Evolutionary conservation across 768 basidiomycete species (phyloP).

Genomic region (Tylopilus balloui): DNA sequence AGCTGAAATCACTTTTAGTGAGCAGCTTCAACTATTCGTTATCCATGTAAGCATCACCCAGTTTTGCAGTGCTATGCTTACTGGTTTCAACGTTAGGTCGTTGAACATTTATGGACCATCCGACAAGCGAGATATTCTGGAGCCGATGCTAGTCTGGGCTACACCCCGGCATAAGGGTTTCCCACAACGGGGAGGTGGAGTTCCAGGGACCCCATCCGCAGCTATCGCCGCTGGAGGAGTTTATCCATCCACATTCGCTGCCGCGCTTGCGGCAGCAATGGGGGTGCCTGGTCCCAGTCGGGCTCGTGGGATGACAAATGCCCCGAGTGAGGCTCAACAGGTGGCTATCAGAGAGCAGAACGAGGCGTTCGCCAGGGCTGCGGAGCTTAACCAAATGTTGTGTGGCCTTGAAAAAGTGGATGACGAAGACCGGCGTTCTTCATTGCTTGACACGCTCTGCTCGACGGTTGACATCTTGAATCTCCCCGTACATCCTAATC

Average conservation of each 20-base stretch:
- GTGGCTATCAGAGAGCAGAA: slow-evolving; percentile 27
- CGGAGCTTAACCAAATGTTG: slow-evolving; percentile 63
- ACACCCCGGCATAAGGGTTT: slow-evolving; percentile 66
- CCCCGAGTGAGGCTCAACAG: slow-evolving; percentile 34
- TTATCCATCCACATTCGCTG: slow-evolving; percentile 12
- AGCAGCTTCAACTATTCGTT: slow-evolving; percentile 49
- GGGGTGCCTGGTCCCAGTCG: slow-evolving; percentile 22
- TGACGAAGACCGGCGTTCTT: slow-evolving; percentile 67
- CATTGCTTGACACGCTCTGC: slow-evolving; percentile 66
- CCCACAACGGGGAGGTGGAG: slow-evolving; percentile 13
- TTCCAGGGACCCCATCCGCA: slow-evolving; percentile 22
- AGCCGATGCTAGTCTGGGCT: slow-evolving; percentile 69
- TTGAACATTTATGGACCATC: slow-evolving; percentile 68
- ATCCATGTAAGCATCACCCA: slow-evolving; percentile 47
- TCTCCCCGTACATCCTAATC: slow-evolving; percentile 64
- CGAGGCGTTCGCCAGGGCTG: slow-evolving; percentile 55
- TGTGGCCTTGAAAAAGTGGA: slow-evolving; percentile 69
- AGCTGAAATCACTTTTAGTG: slow-evolving; percentile 28
- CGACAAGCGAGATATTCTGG: slow-evolving; percentile 55
- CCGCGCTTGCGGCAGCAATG: slow-evolving; percentile 13
- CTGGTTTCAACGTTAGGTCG: slow-evolving; percentile 38
- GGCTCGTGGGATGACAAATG: slow-evolving; percentile 2
- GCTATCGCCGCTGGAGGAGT: slow-evolving; percentile 13
- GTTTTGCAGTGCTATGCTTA: neutral
- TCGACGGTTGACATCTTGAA: slow-evolving; percentile 65